A percentile compares a stretch with the other conserved stretches of the same genome.
phyloP scores from a whole-genome alignment of 1,284 basidiomycete genomes.

The Leccinum angustisporum region DNA sequence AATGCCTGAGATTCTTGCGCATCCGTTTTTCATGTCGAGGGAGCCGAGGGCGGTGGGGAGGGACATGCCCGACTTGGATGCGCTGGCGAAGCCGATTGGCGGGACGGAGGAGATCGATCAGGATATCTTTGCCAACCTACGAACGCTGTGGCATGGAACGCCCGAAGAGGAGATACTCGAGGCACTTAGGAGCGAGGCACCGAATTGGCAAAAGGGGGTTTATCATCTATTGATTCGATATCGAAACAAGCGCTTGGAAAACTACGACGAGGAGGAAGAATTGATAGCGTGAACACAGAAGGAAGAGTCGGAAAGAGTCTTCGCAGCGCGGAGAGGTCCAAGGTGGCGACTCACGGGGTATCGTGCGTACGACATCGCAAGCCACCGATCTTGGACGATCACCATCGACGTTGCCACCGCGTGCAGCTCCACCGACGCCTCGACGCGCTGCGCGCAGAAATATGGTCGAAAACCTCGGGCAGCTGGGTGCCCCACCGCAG shows the following conservation, averaged over 20 bases:
- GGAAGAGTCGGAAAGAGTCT: slow-evolving; percentile 34
- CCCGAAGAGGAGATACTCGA: slow-evolving; percentile 71
- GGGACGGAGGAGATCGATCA: slow-evolving; percentile 71
- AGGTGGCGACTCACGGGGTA: slow-evolving; percentile 3
- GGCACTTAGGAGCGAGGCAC: slow-evolving; percentile 61
- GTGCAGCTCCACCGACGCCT: slow-evolving; percentile 62
- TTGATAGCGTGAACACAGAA: slow-evolving; percentile 33
- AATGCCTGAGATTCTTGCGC: slow-evolving; percentile 82
- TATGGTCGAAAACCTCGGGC: slow-evolving; percentile 19
- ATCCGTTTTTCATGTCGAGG: slow-evolving; percentile 87
- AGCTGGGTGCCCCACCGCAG: slow-evolving; percentile 22
- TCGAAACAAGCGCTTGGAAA: slow-evolving; percentile 66
- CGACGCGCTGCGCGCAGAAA: slow-evolving; percentile 37
- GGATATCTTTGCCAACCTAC: slow-evolving; percentile 89
- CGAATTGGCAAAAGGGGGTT: slow-evolving; percentile 91
- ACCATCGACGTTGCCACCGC: slow-evolving; percentile 45
- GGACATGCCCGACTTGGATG: slow-evolving; percentile 64
- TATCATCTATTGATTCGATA: slow-evolving; percentile 86
- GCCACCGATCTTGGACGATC: slow-evolving; percentile 31
- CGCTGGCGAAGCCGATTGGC: slow-evolving; percentile 67
- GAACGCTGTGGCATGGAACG: slow-evolving; percentile 85
- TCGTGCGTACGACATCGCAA: slow-evolving; percentile 28
- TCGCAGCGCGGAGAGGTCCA: slow-evolving; percentile 5
- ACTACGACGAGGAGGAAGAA: slow-evolving; percentile 64
- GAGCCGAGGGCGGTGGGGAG: slow-evolving; percentile 50